Evolutionary conservation across 1,139 yeast genomes (phyloP).

Genomic region (Taphrina deformans): DNA sequence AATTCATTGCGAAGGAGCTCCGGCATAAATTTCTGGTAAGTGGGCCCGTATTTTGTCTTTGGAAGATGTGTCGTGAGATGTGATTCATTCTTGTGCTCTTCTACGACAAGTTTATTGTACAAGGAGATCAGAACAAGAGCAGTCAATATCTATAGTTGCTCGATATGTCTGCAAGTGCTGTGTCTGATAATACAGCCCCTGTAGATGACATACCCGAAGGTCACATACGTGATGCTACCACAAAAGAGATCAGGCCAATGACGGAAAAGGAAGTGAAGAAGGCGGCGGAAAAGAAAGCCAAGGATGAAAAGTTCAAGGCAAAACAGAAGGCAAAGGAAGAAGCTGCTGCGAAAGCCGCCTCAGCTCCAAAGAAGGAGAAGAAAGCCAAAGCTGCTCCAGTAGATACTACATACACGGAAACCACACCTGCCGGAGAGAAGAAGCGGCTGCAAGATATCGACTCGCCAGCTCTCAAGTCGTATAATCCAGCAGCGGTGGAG

Average conservation of each 20-base stretch:
- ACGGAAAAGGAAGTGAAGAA: conserved; percentile 58
- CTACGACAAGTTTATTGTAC: not conserved
- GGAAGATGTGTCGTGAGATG: no score
- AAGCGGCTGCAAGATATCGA: conserved; percentile 78
- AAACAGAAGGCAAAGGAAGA: conserved; percentile 79
- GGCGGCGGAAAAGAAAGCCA: conserved; percentile 95
- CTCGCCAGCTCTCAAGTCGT: conserved; percentile 90
- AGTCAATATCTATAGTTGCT: not conserved
- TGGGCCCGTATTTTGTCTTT: conserved; percentile 4
- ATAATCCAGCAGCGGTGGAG: conserved; percentile 89
- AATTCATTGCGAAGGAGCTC: conserved; percentile 1
- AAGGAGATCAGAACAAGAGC: not conserved
- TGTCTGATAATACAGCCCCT: conserved; percentile 22
- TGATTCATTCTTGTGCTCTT: not conserved
- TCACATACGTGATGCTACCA: conserved; percentile 25
- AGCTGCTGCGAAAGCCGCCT: conserved; percentile 48
- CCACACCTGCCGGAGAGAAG: conserved; percentile 85
- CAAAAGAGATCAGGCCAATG: conserved; percentile 31
- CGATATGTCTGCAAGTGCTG: conserved; percentile 27
- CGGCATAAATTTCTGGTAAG: conserved; percentile 2
- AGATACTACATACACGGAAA: conserved; percentile 58
- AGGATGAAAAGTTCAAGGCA: conserved; percentile 89
- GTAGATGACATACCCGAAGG: conserved; percentile 26
- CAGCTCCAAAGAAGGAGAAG: conserved; percentile 51
- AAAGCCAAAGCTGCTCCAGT: conserved; percentile 74